These are phyloP conservation scores for Annona squamosa DNA, from an alignment of 164 flowering plant genomes.

Conservation along the genomic window DNA sequence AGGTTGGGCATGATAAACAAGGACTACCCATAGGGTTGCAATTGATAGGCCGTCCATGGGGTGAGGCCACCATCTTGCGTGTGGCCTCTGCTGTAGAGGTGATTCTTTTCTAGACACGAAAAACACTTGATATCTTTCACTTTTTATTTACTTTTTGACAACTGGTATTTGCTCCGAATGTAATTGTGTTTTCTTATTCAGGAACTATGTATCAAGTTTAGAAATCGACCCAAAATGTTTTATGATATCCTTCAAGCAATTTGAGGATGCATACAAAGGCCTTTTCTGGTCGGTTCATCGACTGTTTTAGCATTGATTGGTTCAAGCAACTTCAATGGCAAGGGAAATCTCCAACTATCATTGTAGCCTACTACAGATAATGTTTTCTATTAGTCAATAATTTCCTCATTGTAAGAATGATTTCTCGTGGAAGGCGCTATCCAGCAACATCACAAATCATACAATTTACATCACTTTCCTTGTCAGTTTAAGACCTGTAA, in stretches of 20 bases:
- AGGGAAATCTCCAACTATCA: too few relatives aligned
- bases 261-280: neutral
- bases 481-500: too few relatives aligned
- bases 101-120: conserved; percentile 2
- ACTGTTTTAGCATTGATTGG: too few relatives aligned
- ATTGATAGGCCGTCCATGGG: conserved; percentile 95
- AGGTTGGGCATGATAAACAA: conserved; percentile 95
- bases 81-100: conserved; percentile 84
- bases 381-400: too few relatives aligned
- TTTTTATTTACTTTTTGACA: neutral
- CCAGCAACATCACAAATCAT: too few relatives aligned
- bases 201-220: conserved; percentile 48
- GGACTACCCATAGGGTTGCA: conserved; percentile 98
- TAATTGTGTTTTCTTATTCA: conserved; percentile 20
- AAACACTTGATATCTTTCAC: neutral
- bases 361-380: too few relatives aligned
- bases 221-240: conserved; percentile 55
- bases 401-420: too few relatives aligned
- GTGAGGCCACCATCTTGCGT: conserved; percentile 79
- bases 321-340: too few relatives aligned
- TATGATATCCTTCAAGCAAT: conserved; percentile 49
- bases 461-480: too few relatives aligned
- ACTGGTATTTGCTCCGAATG: neutral
- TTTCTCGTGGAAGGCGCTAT: too few relatives aligned
- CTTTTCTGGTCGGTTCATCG: neutral